Base-by-base conservation (phyloP, 2,329 filamentous ascomycete genomes). In the Pestalotiopsis sp. region DNA sequence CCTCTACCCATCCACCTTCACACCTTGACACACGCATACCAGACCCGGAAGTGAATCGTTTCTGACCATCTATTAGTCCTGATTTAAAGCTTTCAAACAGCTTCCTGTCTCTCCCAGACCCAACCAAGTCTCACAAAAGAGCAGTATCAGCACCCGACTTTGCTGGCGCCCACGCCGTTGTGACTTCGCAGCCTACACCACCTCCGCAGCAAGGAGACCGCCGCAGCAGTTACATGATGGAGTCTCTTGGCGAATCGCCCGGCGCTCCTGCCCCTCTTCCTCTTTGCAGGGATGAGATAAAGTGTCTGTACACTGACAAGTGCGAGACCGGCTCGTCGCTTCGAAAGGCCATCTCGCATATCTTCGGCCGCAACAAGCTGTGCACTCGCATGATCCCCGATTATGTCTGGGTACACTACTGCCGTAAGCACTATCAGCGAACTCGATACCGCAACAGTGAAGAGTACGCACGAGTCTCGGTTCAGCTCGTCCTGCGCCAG, bases 341-440 rank as follows among this genome's bases (percentile, higher is more conserved):
- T 26, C 88, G 93, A 61, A 95, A 95, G 79, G 89, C 91, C 4
- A 91, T 95, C 68, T 94, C 91, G 0, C 92, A 96, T 74, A 87
- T 94, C 66, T 95, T 95, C 72, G 93, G 93, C 24, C 88, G 93
- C 48, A 96, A 96, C 83, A 96, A 96, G 79, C 84, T 87, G 7
- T 91, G 89, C 74, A 96, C 93, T 0, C 86, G 90, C 40, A 83
- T 85, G 58, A 92, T 96, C 62, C 91, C 91, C 0, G 80, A 86
- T 5, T 79, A 87, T 24, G 86, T 93, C 2, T 95, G 92, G 92
- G 88, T 93, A 0, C 88, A 91, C 73, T 91, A 88, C 75, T 96
- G 93, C 77, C 88, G 93, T 44, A 94, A 94, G 75, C 91, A 94
- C 75, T 96, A 96, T 76, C 93, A 96, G 78, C 88, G 92, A 6